Base-by-base conservation (phyloP, 192 early-diverging fungal genomes). In the Backusella sp. region DNA sequence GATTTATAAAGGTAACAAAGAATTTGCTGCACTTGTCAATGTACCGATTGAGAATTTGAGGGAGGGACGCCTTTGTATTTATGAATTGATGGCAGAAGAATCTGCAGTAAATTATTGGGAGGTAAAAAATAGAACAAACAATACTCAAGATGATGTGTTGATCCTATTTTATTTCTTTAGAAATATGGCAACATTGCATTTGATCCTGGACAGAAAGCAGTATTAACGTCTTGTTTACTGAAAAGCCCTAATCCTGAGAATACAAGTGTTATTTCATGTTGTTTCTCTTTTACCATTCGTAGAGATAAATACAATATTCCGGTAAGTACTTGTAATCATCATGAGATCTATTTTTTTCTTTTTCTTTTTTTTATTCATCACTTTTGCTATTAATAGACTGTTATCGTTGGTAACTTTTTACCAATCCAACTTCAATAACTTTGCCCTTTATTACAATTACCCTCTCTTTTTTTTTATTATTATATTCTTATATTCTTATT, bases 111-210 rank as follows among this genome's bases (percentile, higher is more conserved):
- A 98, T 88, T 98, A 98, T 80, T 98, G 97, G 97, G 96, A 97
- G 32, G 32, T 32, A 32, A 32, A 28, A 28, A 32, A 32, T 32
- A 32, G 32, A 32, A 32, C 2, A 32, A 32, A 3, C 2, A 32
- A 32, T 32, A 32, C 32, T 32, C 32, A 32, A 32, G 32, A 32
- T 32, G 32, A 32, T 32, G 32, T 32, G 32, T 32, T 32, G 32
- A 32, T 3, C 32, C 2, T 32, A 32, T 32, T 32, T 32, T 32
- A 32, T 32, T 32, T 32, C 1, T 32, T 32, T 32, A 32, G 83
- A 98, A 97, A 88, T 98, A 98, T 77, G 96, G 97, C 26, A 96
- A 96, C 68, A 97, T 98, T 78, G 96, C 97, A 1, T 98, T 98
- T 82, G 96, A 98, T 85, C 92, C 95, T 12, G 91, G 92, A 6